These are phyloP conservation scores for Apiospora phragmitis DNA, from an alignment of 2,329 filamentous ascomycete genomes.

Conservation along the genomic window DNA sequence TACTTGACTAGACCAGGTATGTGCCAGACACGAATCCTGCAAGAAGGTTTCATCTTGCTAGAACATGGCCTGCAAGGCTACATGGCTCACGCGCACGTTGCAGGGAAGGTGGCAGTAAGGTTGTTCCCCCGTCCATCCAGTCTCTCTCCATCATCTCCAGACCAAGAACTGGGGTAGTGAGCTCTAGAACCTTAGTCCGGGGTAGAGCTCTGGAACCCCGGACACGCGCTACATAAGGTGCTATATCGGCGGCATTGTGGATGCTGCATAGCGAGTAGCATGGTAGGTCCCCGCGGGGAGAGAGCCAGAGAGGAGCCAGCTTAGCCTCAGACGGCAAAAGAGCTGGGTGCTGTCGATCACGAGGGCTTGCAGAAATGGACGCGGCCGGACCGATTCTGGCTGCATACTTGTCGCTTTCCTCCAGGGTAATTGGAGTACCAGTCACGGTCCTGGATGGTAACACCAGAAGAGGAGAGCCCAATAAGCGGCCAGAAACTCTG, in stretches of 20 bases:
- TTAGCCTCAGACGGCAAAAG: not conserved
- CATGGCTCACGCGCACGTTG: not conserved
- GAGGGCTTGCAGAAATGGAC: constrained; percentile 5
- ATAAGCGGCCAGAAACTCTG: not conserved
- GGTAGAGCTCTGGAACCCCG: not conserved
- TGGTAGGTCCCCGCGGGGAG: not conserved
- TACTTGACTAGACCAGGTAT: not conserved
- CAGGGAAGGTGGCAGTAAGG: not conserved
- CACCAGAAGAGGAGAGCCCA: not conserved
- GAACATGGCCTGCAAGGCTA: not conserved
- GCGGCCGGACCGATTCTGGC: not conserved
- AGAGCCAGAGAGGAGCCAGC: not conserved
- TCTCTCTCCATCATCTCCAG: not conserved
- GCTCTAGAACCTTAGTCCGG: not conserved
- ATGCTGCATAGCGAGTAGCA: not conserved
- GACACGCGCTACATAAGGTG: not conserved
- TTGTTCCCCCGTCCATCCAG: not conserved
- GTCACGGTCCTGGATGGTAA: not conserved
- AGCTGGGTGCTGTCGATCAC: constrained; percentile 4
- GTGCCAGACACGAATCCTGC: not conserved
- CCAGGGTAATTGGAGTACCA: not conserved
- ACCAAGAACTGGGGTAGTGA: not conserved
- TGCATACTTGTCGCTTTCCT: not conserved
- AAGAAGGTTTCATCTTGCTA: not conserved
- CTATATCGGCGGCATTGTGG: constrained; percentile 8